Evolutionary conservation across 352 stramenopile genomes (phyloP).

Genomic region (Peronospora destructor): DNA sequence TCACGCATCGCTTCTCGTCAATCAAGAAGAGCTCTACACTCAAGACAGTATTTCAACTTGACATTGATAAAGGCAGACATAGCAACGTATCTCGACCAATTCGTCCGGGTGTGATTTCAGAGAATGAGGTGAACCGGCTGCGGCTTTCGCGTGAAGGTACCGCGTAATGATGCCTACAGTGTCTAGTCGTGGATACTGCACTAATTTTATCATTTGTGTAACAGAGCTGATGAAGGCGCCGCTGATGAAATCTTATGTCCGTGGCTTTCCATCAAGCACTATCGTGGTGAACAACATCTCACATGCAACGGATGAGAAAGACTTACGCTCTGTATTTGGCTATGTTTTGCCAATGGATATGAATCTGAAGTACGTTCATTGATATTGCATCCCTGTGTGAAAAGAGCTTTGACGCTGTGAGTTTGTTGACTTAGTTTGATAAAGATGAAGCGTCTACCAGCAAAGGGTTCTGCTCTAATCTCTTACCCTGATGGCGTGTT

Average conservation of each 20-base stretch:
- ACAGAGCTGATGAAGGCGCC: slow-evolving; percentile 32
- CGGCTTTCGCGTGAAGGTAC: slow-evolving; percentile 32
- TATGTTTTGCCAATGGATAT: slow-evolving; percentile 37
- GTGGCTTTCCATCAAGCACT: slow-evolving; percentile 21
- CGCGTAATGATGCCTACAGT: not conserved
- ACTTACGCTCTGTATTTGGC: slow-evolving; percentile 52
- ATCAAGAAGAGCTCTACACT: slow-evolving; percentile 18
- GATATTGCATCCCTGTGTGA: not conserved
- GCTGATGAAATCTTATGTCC: slow-evolving; percentile 32
- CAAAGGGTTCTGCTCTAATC: slow-evolving; percentile 13
- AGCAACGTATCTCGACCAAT: slow-evolving; percentile 1
- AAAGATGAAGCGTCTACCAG: slow-evolving; percentile 9
- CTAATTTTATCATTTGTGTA: not conserved
- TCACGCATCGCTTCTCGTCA: slow-evolving; percentile 8
- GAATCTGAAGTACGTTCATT: slow-evolving; percentile 29
- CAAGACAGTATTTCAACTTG: slow-evolving; percentile 26
- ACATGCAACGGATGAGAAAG: slow-evolving; percentile 37
- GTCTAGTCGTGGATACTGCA: not conserved
- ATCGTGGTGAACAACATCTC: slow-evolving; percentile 45
- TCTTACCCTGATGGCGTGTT: slow-evolving; percentile 25
- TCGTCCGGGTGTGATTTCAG: slow-evolving; percentile 52
- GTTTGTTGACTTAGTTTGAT: slow-evolving; percentile 15
- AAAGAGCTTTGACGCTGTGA: slow-evolving; percentile 1
- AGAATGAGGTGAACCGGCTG: slow-evolving; percentile 44
- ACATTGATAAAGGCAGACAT: not conserved